Evolutionary conservation across 73 alveolate genomes (phyloP), one percentile per base, ranked within the genome.

Genomic region (Diophrys sp.): DNA sequence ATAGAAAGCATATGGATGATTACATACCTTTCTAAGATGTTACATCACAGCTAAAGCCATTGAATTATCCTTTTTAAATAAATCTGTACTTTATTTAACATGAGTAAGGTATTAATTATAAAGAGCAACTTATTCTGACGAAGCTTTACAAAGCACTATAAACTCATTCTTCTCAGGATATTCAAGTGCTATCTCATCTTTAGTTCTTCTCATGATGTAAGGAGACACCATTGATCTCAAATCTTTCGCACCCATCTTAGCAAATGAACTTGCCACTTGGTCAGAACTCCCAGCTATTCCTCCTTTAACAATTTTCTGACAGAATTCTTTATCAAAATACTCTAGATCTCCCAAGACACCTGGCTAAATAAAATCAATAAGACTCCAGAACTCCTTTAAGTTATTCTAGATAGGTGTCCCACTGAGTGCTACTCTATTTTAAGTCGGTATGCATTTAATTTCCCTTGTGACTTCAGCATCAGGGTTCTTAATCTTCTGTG

Each of bases 401-500:
- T 82, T 88, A 67, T 91, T 91, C 77, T 89, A 74, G 34, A 79
- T 79, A 2, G 88, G 90, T 55, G 91, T 85, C 28, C 91, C 91
- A 0, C 89, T 77, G 68, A 77, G 77, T 53, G 97, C 91, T 26
- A 98, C 82, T 62, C 98, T 93, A 86, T 96, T 96, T 33, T 94
- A 89, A 0, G 99, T 91, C 66, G 92, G 74, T 2, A 98, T 83
- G 29, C 86, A 77, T 66, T 88, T 80, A 67, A 86, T 53, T 1
- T 91, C 90, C 23, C 72, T 30, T 31, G 94, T 89, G n/a, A 80
- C 67, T 67, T 70, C 70, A 1, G 97, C 86, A 27, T 80, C 89
- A 23, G 92, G 94, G 87, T 96, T 96, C 75, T 95, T 91, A 56
- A 96, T 96, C 57, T 95, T 96, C 74, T 96, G 96, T 33, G 97